These are phyloP conservation scores for Aegilops sharonensis DNA, from an alignment of 176 grass and related monocot species.

Conservation along the genomic window DNA sequence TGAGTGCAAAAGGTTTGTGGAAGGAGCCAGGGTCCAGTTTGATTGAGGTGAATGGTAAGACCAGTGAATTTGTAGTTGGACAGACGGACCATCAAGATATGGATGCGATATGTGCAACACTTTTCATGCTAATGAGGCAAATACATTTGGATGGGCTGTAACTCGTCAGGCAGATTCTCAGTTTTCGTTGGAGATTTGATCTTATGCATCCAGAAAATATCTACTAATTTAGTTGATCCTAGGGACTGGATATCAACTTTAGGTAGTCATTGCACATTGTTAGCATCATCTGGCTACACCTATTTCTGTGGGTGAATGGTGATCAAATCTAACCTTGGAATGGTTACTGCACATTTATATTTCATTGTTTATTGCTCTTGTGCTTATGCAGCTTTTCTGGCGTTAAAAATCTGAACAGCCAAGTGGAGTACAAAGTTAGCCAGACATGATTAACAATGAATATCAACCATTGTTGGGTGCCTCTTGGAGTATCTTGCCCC, in stretches of 20 bases:
- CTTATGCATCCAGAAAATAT: constrained; percentile 5
- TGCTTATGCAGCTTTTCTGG: constrained; percentile 3
- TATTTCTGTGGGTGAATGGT: neutral
- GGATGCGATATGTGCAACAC: constrained; percentile 19
- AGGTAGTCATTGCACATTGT: neutral
- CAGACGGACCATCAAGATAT: constrained; percentile 31
- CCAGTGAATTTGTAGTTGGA: constrained; percentile 43
- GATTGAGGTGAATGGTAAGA: constrained; percentile 43
- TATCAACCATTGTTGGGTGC: neutral
- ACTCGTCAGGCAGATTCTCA: constrained; percentile 19
- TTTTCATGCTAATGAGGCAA: constrained; percentile 36
- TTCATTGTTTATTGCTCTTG: neutral
- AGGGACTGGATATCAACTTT: neutral
- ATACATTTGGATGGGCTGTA: constrained; percentile 32
- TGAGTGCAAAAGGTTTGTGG: constrained; percentile 35
- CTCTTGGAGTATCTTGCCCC: neutral
- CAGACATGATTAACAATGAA: neutral
- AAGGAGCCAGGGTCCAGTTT: constrained; percentile 46
- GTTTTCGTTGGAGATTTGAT: neutral
- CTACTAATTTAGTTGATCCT: neutral
- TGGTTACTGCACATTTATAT: neutral
- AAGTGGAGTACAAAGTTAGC: neutral
- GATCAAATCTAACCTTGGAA: constrained; percentile 1
- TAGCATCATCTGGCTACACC: neutral
- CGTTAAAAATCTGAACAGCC: constrained; percentile 25